Evolutionary conservation across 2,329 filamentous ascomycete species (phyloP), one percentile per base, ranked within the genome.

Genomic region (Colletotrichum filicis): DNA sequence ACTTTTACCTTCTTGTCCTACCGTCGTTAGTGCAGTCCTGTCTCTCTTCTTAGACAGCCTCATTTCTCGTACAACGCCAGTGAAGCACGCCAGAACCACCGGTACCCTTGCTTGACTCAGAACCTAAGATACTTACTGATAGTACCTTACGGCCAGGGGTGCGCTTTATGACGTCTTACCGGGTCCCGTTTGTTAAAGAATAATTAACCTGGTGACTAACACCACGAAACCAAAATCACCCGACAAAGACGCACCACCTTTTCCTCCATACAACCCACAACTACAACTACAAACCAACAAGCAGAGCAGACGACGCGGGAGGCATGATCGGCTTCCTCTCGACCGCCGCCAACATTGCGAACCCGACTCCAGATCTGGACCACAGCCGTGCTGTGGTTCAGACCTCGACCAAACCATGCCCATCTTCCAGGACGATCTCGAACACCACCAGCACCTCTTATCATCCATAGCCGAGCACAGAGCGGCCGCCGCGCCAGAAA

Each of bases 361-460:
- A 63, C 26, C 37, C 61, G 24, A 71, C 63, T 24, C 49, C 22
- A 72, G 57, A 19, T 74, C 58, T 72, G 76, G 76, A 53, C 75
- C 76, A 75, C 77, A 78, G 78, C 77, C 52, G 74, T 74, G 81
- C 79, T 82, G 82, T 80, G 81, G 80, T 80, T 79, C 79, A 77
- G 76, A 74, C 78, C 68, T 62, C 56, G 68, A 74, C 75, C 60
- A 76, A 74, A 80, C 75, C 73, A 91, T 91, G 90, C 89, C 89
- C 75, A 90, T 90, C 79, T 91, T 89, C 77, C 87, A 88, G 76
- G 84, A 87, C 78, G 85, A 89, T 76, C 78, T 87, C 77, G 84
- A 85, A 62, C 82, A 82, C 76, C 77, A 49, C 76, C 78, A 87
- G 77, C 83, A 85, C 61, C 82, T 82, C 76, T 77, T 76, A 75